Conservation (phyloP, 2,329 filamentous ascomycete species). For the Didymella sp. region DNA sequence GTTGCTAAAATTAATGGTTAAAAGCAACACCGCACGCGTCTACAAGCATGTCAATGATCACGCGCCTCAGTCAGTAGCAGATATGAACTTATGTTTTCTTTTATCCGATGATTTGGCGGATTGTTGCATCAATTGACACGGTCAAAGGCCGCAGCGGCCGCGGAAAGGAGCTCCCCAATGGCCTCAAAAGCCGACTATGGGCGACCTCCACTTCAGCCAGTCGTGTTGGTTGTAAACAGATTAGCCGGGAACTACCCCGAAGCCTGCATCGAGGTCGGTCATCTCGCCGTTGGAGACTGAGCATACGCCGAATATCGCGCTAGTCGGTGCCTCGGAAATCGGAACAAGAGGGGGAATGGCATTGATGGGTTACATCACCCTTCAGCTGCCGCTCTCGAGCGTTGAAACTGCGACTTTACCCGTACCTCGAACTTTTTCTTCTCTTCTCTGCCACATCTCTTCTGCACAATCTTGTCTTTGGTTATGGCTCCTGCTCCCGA, state of each 20-base stretch:
- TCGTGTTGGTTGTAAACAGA: constrained; percentile 7
- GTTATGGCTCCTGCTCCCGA: constrained; percentile 56
- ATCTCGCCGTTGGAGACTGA: constrained; percentile 16
- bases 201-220: background rate
- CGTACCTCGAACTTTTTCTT: constrained; percentile 5
- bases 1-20: constrained; percentile 8
- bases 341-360: constrained; percentile 16
- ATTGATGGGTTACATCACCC: constrained; percentile 15
- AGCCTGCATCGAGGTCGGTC: constrained; percentile 20
- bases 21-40: background rate
- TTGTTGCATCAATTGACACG: background rate
- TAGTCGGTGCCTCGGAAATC: constrained; percentile 18
- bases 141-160: constrained; percentile 18
- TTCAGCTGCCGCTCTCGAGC: constrained; percentile 59
- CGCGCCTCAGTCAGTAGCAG: constrained; percentile 6
- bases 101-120: background rate
- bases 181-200: constrained; percentile 11
- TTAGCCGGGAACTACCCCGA: constrained; percentile 28
- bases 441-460: background rate
- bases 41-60: background rate
- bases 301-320: constrained; percentile 20
- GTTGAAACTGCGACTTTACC: constrained; percentile 35
- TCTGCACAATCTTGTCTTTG: constrained; percentile 45
- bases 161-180: constrained; percentile 19
- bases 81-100: background rate